A percentile compares a stretch with the other conserved stretches of the same genome.
Evolutionary conservation across 441 rosid genomes (phyloP).

Genomic region (Metrosideros polymorpha): DNA sequence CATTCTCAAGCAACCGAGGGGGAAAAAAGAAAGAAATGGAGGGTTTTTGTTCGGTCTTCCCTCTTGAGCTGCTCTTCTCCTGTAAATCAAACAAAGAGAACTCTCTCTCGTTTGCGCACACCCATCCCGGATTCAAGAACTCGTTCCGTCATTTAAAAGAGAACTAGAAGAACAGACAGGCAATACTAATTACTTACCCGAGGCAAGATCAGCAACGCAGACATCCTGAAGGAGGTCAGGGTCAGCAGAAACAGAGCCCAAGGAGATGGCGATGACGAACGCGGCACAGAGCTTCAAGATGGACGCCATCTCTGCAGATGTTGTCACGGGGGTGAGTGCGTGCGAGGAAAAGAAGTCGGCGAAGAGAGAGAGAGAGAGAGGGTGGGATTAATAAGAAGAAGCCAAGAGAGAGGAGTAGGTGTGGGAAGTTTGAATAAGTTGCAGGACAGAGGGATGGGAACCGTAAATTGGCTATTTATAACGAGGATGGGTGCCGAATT

Average conservation of each 20-base stretch:
- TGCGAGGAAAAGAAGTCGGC: neutral
- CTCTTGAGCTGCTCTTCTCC: neutral
- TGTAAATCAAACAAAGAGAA: neutral
- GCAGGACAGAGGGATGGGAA: neutral
- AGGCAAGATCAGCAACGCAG: conserved; percentile 7
- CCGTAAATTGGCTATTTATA: neutral
- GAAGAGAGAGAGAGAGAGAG: neutral
- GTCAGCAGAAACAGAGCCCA: neutral
- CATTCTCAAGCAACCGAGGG: neutral
- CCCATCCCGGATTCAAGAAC: neutral
- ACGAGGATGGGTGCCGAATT: neutral
- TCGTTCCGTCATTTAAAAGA: neutral
- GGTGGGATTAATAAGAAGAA: neutral
- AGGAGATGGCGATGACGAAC: neutral
- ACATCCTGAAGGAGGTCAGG: conserved; percentile 5
- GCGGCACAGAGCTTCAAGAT: neutral
- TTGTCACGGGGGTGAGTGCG: neutral
- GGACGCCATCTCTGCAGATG: neutral
- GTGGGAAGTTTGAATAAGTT: neutral
- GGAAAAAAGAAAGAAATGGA: neutral
- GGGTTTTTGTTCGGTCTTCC: neutral
- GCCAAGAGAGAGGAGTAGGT: neutral
- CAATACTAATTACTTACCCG: neutral
- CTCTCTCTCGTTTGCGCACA: neutral
- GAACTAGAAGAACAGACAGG: neutral